Percentiles rank a stretch among this genome's conserved stretches.
These are phyloP conservation scores for Moniliophthora roreri DNA, from an alignment of 1,284 basidiomycete genomes.

Conservation along the genomic window DNA sequence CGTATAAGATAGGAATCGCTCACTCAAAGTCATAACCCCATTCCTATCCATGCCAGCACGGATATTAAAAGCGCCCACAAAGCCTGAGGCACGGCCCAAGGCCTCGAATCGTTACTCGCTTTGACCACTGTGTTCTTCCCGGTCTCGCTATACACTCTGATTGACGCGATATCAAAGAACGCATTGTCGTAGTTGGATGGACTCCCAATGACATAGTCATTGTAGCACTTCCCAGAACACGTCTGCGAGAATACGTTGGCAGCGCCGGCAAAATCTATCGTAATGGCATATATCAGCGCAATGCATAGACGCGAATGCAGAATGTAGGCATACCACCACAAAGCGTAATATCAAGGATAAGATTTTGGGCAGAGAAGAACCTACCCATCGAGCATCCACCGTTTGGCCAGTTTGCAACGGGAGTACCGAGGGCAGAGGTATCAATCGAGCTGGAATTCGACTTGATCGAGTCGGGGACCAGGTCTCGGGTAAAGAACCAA, in stretches of 20 bases:
- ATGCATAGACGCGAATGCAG: background rate
- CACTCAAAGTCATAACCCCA: too few species aligned
- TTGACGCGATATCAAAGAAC: constrained; percentile 11
- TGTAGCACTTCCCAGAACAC: constrained; percentile 65
- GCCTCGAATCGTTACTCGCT: too few species aligned
- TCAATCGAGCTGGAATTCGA: constrained; percentile 59
- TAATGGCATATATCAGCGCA: background rate
- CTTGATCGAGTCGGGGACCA: constrained; percentile 56
- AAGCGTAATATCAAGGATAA: constrained; percentile 76
- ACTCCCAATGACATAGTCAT: constrained; percentile 13
- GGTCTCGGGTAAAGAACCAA: constrained; percentile 73
- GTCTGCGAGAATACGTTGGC: constrained; percentile 58
- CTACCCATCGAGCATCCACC: constrained; percentile 56
- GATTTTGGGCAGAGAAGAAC: constrained; percentile 65
- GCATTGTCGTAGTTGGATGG: constrained; percentile 13
- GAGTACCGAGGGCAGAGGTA: constrained; percentile 62
- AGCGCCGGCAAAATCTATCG: constrained; percentile 46
- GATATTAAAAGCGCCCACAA: too few species aligned
- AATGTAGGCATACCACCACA: constrained; percentile 57
- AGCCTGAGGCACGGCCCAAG: too few species aligned
- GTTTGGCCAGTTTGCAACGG: constrained; percentile 67
- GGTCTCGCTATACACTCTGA: constrained; percentile 6
- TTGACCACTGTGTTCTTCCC: constrained; percentile 4
- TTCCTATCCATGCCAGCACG: too few species aligned
- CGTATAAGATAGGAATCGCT: too few species aligned